These are phyloP conservation scores for Beauveria brongniartii DNA, from an alignment of 2,329 filamentous ascomycete species.

Conservation along the genomic window DNA sequence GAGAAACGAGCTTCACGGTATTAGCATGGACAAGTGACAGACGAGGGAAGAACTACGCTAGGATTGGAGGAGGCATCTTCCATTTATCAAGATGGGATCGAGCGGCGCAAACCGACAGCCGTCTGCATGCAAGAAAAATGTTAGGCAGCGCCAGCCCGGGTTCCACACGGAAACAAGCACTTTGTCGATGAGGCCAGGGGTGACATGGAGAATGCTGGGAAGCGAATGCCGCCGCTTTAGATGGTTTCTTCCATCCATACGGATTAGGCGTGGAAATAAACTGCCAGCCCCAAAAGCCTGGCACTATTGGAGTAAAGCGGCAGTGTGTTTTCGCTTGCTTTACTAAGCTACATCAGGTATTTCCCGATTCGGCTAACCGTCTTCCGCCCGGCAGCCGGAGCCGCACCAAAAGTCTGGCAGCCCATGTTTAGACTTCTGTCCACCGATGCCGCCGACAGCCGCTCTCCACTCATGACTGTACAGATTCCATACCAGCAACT, in stretches of 20 bases:
- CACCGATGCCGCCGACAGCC: slow-evolving; percentile 22
- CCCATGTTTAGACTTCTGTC: background rate
- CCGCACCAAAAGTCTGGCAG: slow-evolving; percentile 4
- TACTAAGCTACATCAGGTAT: background rate
- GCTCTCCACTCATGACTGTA: background rate
- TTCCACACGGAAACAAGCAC: slow-evolving; percentile 4
- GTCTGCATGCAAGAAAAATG: background rate
- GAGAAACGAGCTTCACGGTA: background rate
- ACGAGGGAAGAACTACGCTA: background rate
- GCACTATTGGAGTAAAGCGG: slow-evolving; percentile 5
- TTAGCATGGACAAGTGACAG: background rate
- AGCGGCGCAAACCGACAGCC: slow-evolving; percentile 7
- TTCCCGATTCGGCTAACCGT: slow-evolving; percentile 7
- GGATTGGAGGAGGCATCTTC: background rate
- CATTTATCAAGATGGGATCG: background rate
- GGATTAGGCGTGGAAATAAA: background rate
- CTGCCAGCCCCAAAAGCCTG: background rate
- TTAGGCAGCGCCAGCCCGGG: background rate
- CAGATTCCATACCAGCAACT: background rate
- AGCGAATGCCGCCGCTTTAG: slow-evolving; percentile 1
- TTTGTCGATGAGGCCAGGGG: background rate
- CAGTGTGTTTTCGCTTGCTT: background rate
- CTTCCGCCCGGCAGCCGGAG: slow-evolving; percentile 15
- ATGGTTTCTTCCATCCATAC: background rate
- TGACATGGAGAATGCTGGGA: background rate